Conservation (phyloP, 164 flowering plant species). For the Nymphaea thermarum region DNA sequence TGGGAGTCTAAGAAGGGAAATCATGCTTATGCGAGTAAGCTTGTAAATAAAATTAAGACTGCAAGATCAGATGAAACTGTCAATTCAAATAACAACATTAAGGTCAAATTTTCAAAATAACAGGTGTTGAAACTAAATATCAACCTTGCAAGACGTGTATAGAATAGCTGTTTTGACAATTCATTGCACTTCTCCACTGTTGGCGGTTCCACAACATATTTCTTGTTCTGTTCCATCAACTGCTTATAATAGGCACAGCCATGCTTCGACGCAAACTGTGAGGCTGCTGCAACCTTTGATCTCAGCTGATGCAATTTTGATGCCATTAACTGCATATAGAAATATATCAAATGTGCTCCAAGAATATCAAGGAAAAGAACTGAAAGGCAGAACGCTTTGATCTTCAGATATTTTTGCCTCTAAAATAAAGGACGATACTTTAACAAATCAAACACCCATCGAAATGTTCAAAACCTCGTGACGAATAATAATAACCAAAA, state of each 20-base stretch:
- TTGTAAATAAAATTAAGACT: not conserved
- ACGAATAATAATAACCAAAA: too few relatives aligned
- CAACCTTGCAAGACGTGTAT: slow-evolving; percentile 16
- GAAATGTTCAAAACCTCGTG: too few relatives aligned
- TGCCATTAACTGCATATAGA: slow-evolving; percentile 4
- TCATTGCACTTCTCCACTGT: slow-evolving; percentile 10
- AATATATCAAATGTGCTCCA: too few relatives aligned
- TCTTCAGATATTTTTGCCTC: too few relatives aligned
- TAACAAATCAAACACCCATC: too few relatives aligned
- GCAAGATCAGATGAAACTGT: not conserved
- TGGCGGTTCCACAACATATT: slow-evolving; percentile 12
- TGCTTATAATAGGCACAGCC: slow-evolving; percentile 12
- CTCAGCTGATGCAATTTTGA: slow-evolving; percentile 8
- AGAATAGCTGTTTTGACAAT: slow-evolving; percentile 11
- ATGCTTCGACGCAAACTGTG: slow-evolving; percentile 11
- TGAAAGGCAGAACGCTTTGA: too few relatives aligned
- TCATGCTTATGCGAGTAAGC: not conserved
- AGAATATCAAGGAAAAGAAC: too few relatives aligned
- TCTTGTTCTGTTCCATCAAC: slow-evolving; percentile 14
- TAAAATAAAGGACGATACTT: too few relatives aligned
- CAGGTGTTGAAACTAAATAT: not conserved
- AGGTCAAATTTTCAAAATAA: not conserved
- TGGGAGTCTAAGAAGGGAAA: not conserved
- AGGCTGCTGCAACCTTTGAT: slow-evolving; percentile 7
- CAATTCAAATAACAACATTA: not conserved